A percentile compares a stretch with the other conserved stretches of the same genome.
These are phyloP conservation scores for Singerocomus rubriflavus DNA, from an alignment of 1,284 basidiomycete species.

Conservation along the genomic window DNA sequence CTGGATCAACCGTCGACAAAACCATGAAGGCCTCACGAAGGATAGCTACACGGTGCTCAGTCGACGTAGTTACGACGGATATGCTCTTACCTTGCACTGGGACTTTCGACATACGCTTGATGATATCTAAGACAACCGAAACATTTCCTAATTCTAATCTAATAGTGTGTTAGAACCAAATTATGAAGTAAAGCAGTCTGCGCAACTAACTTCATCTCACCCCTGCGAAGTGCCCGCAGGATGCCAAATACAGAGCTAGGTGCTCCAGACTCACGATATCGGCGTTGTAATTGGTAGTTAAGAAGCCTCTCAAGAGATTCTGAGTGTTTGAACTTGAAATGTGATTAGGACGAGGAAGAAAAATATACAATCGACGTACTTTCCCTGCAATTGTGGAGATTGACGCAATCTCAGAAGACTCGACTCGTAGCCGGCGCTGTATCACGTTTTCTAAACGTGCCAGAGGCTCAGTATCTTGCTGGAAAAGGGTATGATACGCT, in stretches of 20 bases:
- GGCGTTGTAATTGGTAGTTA: constrained; percentile 18
- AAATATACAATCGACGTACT: constrained; percentile 13
- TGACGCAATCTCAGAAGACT: constrained; percentile 13
- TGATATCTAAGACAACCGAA: constrained; percentile 40
- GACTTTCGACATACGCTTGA: constrained; percentile 33
- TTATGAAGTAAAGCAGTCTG: constrained; percentile 11
- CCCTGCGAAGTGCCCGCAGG: constrained; percentile 21
- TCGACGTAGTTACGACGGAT: neutral
- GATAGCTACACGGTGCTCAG: constrained; percentile 34
- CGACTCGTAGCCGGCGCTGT: constrained; percentile 9
- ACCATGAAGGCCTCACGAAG: constrained; percentile 52
- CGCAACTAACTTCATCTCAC: constrained; percentile 23
- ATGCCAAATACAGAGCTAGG: constrained; percentile 7
- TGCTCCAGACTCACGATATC: constrained; percentile 10
- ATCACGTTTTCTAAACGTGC: constrained; percentile 36
- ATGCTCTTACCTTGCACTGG: constrained; percentile 35
- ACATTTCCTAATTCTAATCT: constrained; percentile 25
- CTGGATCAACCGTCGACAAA: constrained; percentile 35
- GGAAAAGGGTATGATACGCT: constrained; percentile 54
- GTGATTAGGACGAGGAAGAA: constrained; percentile 10
- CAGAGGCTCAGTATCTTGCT: constrained; percentile 46
- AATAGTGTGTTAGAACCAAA: constrained; percentile 26
- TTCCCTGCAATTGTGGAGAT: constrained; percentile 19
- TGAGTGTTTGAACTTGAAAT: constrained; percentile 24
- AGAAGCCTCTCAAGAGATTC: constrained; percentile 16